Evolutionary conservation across 371 early-diverging fungal species (phyloP), one percentile per base, ranked within the genome.

Genomic region (Fennellomyces sp.): DNA sequence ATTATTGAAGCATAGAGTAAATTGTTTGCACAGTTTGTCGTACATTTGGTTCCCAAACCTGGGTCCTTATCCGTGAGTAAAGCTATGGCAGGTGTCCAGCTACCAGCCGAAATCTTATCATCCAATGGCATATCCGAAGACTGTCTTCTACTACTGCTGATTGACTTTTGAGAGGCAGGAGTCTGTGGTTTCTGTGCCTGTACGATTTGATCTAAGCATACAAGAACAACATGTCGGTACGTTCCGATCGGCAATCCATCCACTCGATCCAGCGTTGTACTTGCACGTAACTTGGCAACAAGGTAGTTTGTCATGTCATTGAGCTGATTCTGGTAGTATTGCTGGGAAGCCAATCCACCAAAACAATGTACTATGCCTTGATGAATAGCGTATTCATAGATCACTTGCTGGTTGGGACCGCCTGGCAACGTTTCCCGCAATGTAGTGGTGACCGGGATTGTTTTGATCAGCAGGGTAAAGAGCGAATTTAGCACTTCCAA

Each of bases 251-350:
- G 69, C 15, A 83, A 60, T 10, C 74, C 76, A 4, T 86, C 86
- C 0, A 82, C 57, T 6, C 63, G 63, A 15, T 71, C 67, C 1
- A 75, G 58, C 3, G 66, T 56, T 5, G 71, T 63, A 15, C 68
- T 71, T 5, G 85, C 58, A 28, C 81, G 68, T 5, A 91, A 64
- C 51, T 88, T 85, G 63, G 87, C 81, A 33, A 91, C 80, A 2
- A 96, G 65, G 59, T 87, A 91, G 1, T 84, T 77, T 13, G 90
- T 70, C 60, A 96, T 89, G 66, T 96, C 94, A 42, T 86, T 85
- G 21, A 91, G 69, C 69, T 95, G 97, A 63, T 89, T 90, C 12
- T 87, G 78, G 68, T 96, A 96, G 53, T 91, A 92, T 15, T 91
- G 84, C 49, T 92, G 88, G 7, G 83, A 85, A 5, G 89, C 92